Base-by-base conservation (phyloP, 2,329 filamentous ascomycete species). In the Colletotrichum abscissum region DNA sequence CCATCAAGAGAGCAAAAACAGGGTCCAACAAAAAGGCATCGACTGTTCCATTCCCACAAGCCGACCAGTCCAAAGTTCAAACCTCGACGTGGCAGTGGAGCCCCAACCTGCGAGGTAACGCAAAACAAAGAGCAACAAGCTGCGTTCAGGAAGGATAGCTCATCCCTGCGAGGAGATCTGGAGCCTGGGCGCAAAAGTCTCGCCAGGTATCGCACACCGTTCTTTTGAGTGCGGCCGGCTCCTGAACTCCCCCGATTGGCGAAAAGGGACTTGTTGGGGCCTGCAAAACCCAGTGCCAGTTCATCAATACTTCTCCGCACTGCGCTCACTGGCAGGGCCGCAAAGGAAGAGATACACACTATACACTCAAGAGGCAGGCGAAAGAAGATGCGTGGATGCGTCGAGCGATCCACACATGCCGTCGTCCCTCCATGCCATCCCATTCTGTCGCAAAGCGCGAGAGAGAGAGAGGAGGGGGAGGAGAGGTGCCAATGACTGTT, bases 161-260 rank as follows among this genome's bases (percentile, higher is more conserved):
- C 33, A 73, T 62, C 71, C 67, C 46, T 73, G 71, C 67, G 56
- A 73, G 35, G 30, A 62, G 38, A 57, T 66, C 67, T 73, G 60
- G 60, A 70, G 67, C 63, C 67, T 73, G 70, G 67, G 60, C 60
- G 55, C 67, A 73, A 65, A 46, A 73, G 56, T 73, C 71, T 73
- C 62, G 67, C 55, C 66, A 73, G 67, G 55, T 70, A 60, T 72
- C 63, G 68, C 72, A 74, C 72, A 74, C 72, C 72, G 72, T 74
- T 72, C 63, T 74, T 72, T 67, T 67, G 69, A 59, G 63, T 68
- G 57, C 59, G 69, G 42, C 33, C 33, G 59, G 54, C 68, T 58
- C 63, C 24, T 67, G 56, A 74, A 74, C 55, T 67, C 68, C 72
- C 72, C 72, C 72, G 68, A 74, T 74, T 74, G 72, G 72, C 63